Conservation (phyloP, 305 asterid genomes). For the Stenogyne calaminthoides region DNA sequence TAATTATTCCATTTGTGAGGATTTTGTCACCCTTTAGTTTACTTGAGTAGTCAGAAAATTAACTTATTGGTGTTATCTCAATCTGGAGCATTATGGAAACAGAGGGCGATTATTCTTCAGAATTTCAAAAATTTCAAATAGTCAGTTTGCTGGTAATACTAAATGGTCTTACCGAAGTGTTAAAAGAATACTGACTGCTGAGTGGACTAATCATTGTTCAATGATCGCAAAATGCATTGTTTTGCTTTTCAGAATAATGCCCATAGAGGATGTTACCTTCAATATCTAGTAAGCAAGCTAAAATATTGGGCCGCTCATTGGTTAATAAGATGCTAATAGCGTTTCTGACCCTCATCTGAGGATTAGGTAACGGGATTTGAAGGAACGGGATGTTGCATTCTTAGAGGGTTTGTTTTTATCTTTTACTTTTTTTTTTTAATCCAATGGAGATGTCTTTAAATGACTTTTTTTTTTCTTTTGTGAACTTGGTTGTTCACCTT, state of each 20-base stretch:
- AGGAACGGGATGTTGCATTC: not conserved
- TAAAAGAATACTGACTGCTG: not conserved
- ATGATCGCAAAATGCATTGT: not conserved
- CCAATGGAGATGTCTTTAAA: constrained; percentile 1
- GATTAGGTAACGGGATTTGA: not conserved
- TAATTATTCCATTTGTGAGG: not conserved
- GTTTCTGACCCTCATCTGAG: not conserved
- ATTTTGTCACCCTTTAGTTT: not conserved
- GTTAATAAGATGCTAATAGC: not conserved
- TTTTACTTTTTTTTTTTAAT: not conserved
- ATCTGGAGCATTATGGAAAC: not conserved
- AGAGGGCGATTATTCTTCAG: not conserved
- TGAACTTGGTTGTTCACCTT: not conserved
- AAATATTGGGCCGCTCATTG: constrained; percentile 2
- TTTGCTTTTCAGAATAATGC: not conserved
- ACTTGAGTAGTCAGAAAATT: not conserved
- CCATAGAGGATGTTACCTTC: not conserved
- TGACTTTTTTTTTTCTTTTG: too few species aligned
- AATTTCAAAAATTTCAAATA: not conserved
- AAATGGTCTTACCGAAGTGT: not conserved
- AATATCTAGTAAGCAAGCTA: not conserved
- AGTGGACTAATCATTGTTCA: not conserved
- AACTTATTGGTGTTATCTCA: not conserved
- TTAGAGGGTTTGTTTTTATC: not conserved
- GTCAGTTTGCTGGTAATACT: constrained; percentile 1